These are phyloP conservation scores for Suillus paluster DNA, from an alignment of 768 basidiomycete species.

Conservation along the genomic window DNA sequence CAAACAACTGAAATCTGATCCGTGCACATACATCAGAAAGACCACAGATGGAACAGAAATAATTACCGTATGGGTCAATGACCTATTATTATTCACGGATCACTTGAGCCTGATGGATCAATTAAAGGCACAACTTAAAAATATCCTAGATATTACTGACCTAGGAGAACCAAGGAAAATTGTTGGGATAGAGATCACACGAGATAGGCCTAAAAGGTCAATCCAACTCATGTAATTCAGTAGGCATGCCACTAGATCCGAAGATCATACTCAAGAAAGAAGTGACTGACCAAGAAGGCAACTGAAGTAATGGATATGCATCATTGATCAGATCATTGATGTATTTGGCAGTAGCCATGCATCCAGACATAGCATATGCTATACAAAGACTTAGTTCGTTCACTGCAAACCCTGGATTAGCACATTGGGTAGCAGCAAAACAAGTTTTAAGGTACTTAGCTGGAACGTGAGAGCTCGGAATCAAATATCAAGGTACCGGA, in stretches of 20 bases:
- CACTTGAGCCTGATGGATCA: too few species aligned
- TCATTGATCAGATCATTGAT: too few species aligned
- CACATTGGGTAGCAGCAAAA: slow-evolving; percentile 20
- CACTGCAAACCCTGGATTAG: slow-evolving; percentile 5
- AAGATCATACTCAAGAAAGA: too few species aligned
- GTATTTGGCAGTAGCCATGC: too few species aligned
- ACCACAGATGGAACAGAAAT: slow-evolving; percentile 14
- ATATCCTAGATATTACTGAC: too few species aligned
- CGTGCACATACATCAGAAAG: slow-evolving; percentile 15
- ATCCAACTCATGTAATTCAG: slow-evolving; percentile 6
- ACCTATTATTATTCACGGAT: too few species aligned
- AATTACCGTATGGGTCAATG: slow-evolving; percentile 33
- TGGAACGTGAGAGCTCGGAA: neutral
- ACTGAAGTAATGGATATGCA: too few species aligned
- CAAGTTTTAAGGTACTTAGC: slow-evolving; percentile 17
- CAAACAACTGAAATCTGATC: slow-evolving; percentile 18
- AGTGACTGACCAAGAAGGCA: too few species aligned
- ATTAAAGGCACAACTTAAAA: too few species aligned
- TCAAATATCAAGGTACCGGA: slow-evolving; percentile 11
- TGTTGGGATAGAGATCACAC: slow-evolving; percentile 29
- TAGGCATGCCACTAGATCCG: slow-evolving; percentile 7
- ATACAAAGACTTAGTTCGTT: slow-evolving; percentile 14
- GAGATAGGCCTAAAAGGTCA: neutral
- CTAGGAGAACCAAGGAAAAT: slow-evolving; percentile 26
- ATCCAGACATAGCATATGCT: slow-evolving; percentile 17